Evolutionary conservation across 176 grass and related monocot genomes (phyloP).

Genomic region (maize (Zea mays)): Zm-B73-REFERENCE-NAM-5.0 NC_050105.1:59173001-59173500

Average conservation of each 20-base stretch:
- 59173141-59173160: constrained; percentile 14
- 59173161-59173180: constrained; percentile 2
- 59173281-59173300: constrained; percentile 22
- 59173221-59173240: constrained; percentile 4
- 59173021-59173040: constrained; percentile 15
- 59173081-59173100: constrained; percentile 18
- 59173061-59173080: neutral
- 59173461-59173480: constrained; percentile 73
- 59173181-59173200: too few relatives aligned
- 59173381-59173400: constrained; percentile 67
- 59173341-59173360: constrained; percentile 90
- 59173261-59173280: neutral
- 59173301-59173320: constrained; percentile 57
- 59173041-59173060: constrained; percentile 8
- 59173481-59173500: constrained; percentile 88
- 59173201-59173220: neutral
- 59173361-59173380: constrained; percentile 99
- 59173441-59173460: constrained; percentile 69
- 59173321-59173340: constrained; percentile 87
- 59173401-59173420: constrained; percentile 75
- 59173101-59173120: neutral
- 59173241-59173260: constrained; percentile 5
- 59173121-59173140: constrained; percentile 14
- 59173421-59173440: constrained; percentile 84
- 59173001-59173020: neutral